phyloP scores from a whole-genome alignment of 306 rosid genomes.

The Cucumis hystrix region DNA sequence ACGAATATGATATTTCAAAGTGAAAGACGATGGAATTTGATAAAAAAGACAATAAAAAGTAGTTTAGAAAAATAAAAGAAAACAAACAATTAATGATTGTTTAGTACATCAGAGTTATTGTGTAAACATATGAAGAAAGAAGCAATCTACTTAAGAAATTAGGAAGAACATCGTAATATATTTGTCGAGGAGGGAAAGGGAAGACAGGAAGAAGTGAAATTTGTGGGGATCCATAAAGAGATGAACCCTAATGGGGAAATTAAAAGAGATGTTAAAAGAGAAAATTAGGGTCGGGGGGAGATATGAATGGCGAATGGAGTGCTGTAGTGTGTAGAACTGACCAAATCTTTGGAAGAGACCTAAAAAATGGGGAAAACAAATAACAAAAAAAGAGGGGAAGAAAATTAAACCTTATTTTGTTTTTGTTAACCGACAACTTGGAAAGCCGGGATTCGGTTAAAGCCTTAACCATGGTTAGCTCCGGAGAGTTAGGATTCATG shows the following conservation, averaged over 20 bases:
- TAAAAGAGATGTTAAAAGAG: not conserved
- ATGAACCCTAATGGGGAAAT: not conserved
- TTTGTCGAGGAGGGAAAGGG: too few species aligned
- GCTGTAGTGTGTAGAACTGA: not conserved
- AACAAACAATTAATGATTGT: too few species aligned
- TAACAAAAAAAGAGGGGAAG: not conserved
- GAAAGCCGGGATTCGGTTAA: not conserved
- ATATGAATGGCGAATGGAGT: not conserved
- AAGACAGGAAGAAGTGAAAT: too few species aligned
- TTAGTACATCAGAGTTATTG: too few species aligned
- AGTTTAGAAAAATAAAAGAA: too few species aligned
- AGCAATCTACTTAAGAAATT: too few species aligned
- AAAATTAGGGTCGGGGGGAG: not conserved
- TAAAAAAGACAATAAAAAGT: too few species aligned
- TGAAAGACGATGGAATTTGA: too few species aligned
- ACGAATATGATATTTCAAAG: too few species aligned
- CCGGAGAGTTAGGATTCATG: constrained; percentile 16
- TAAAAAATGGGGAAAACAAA: constrained; percentile 11
- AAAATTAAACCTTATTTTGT: not conserved
- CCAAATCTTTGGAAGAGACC: constrained; percentile 3
- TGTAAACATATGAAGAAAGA: too few species aligned
- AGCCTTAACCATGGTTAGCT: constrained; percentile 9
- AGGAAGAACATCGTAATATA: too few species aligned
- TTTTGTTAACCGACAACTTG: constrained; percentile 8
- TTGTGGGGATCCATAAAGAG: not conserved